phyloP scores from a whole-genome alignment of 1,139 yeast genomes.

The Candida dubliniensis region DNA sequence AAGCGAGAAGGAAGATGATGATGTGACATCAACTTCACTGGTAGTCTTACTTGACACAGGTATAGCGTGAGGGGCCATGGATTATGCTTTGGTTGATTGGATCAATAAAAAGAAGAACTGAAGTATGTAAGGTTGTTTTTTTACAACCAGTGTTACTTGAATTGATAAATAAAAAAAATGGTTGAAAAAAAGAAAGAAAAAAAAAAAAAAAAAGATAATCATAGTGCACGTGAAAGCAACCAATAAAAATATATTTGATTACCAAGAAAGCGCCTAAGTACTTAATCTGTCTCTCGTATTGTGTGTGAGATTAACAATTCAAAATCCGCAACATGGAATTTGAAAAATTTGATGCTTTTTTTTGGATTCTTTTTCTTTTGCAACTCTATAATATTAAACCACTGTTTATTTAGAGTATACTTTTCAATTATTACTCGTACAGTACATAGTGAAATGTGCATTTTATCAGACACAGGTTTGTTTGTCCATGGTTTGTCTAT shows the following conservation, averaged over 20 bases:
- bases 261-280: too few species aligned
- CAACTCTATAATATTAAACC: too few species aligned
- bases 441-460: too few species aligned
- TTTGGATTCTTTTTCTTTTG: too few species aligned
- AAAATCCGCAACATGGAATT: too few species aligned
- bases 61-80: conserved; percentile 9
- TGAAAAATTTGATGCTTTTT: too few species aligned
- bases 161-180: background rate
- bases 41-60: background rate
- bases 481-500: too few species aligned
- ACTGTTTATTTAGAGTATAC: too few species aligned
- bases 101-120: background rate
- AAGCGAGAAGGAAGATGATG: conserved; percentile 5
- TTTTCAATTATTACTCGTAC: too few species aligned
- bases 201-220: background rate
- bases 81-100: background rate
- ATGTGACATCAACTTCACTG: conserved; percentile 4
- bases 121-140: background rate
- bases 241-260: background rate
- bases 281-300: too few species aligned
- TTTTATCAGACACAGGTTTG: too few species aligned
- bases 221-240: conserved; percentile 5
- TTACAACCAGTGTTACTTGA: background rate
- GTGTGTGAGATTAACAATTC: too few species aligned
- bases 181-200: background rate